A percentile compares a stretch with the other conserved stretches of the same genome.
Evolutionary conservation across 1,284 basidiomycete species (phyloP).

Genomic region (Apiotrichum siamense): DNA sequence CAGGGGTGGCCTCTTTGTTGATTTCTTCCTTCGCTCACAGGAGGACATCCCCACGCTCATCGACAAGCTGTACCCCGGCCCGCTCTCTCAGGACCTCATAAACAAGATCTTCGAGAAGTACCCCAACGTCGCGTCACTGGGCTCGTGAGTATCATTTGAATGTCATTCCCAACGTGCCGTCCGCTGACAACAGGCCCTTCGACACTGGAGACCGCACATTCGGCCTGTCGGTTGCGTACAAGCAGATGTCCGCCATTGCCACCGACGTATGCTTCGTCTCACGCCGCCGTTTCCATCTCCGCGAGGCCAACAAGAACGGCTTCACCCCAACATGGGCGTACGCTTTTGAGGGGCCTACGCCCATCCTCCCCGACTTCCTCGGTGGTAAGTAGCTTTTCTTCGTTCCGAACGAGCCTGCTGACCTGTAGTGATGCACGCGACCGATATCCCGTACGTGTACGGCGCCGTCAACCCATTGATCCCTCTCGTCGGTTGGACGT

Average conservation of each 20-base stretch:
- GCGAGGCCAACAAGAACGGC: constrained; percentile 23
- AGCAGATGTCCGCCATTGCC: constrained; percentile 27
- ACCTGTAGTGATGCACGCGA: constrained; percentile 21
- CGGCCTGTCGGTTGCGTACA: constrained; percentile 23
- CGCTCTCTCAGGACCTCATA: constrained; percentile 12
- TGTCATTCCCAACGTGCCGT: too few species aligned
- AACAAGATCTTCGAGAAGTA: constrained; percentile 25
- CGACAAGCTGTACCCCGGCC: constrained; percentile 17
- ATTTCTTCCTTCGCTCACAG: not conserved
- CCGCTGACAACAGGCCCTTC: too few species aligned
- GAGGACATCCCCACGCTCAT: constrained; percentile 6
- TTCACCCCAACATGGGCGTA: constrained; percentile 33
- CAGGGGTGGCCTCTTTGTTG: constrained; percentile 20
- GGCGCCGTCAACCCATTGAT: constrained; percentile 10
- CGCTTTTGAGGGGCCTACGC: constrained; percentile 21
- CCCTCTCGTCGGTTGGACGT: not conserved
- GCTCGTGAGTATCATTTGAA: too few species aligned
- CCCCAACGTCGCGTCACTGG: constrained; percentile 25
- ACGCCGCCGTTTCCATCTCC: constrained; percentile 27
- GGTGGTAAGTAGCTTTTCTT: too few species aligned
- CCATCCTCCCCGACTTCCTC: not conserved
- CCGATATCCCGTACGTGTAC: constrained; percentile 29
- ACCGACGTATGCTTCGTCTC: constrained; percentile 35
- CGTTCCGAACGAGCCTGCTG: too few species aligned
- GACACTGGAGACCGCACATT: constrained; percentile 40